Evolutionary conservation across 2,329 filamentous ascomycete species (phyloP), one percentile per base, ranked within the genome.

Genomic region (Microcera coccophila): DNA sequence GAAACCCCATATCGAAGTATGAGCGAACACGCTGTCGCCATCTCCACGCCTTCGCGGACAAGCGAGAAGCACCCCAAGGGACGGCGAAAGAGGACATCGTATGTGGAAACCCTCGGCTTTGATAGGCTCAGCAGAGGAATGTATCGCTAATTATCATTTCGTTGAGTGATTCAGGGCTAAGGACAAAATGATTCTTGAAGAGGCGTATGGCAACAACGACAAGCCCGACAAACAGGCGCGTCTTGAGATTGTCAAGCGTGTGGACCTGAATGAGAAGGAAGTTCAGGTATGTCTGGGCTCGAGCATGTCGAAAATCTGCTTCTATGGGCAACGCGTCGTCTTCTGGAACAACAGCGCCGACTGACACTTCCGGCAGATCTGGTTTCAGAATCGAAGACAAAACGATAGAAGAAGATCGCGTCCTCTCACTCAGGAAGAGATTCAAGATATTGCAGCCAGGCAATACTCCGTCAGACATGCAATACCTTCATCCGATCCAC

Each of bases 351-450:
- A n/a, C n/a, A n/a, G n/a, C n/a, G n/a, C n/a, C n/a, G n/a, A n/a
- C 54, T 56, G 38, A 56, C 49, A 44, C 38, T 14, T 19, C 42
- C 35, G 37, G n/a, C 45, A 96, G 91, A 95, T 96, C 57, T 97
- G 91, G 91, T 96, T 96, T 69, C 91, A 96, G 62, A 96, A 96
- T 61, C 82, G 90, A 60, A 80, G 91, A 53, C 91, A 97, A 66
- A 95, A 94, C 66, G 88, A 94, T 64, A 81, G 91, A 57, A 81
- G 91, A 54, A 94, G 91, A 71, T 89, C 88, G 42, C 85, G 87
- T 55, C 90, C 90, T 36, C 75, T 95, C 28, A 80, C 87, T 20
- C 79, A 84, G 9, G 82, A 90, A 63, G 88, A 93, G 62, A 77
- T 91, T 41, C 29, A 32, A 32, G 29, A 32, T 8, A 32, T 32